Evolutionary conservation across 2,329 filamentous ascomycete genomes (phyloP), one percentile per base, ranked within the genome.

Genomic region (Hysterium pulicare): DNA sequence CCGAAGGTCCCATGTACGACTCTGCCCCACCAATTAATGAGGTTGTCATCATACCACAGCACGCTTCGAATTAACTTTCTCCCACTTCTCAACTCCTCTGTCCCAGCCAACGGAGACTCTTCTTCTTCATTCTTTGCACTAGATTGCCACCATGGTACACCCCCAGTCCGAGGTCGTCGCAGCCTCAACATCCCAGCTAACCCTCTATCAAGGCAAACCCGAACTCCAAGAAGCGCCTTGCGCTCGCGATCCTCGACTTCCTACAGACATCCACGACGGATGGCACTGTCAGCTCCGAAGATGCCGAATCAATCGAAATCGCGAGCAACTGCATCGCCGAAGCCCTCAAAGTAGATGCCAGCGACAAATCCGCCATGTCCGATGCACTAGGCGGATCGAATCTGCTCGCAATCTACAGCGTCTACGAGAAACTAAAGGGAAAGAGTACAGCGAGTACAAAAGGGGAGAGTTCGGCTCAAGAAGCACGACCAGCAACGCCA

Each of bases 241-340:
- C 93, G 69, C 87, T 98, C 66, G 89, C 93, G 58, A 91, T 98
- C 69, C 89, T 95, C 75, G 89, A 97, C 73, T 98, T 95, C 76
- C 85, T 98, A 48, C 80, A 80, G 58, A 83, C 81, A 46, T 95
- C 90, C 34, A 75, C 89, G 56, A 85, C 82, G 49, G 93, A 98
- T 67, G 93, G 93, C 60, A 95, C 90, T 33, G 80, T 98, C 45
- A 79, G 84, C 41, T 74, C 85, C 58, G 93, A 97, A 58, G 91
- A 98, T 69, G 82, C 84, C 55, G 93, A 98, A 64, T 91, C 86
- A 50, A 87, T 98, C 67, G 93, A 98, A 65, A 85, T 98, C 40
- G 93, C 93, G 53, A 79, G 87, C 65, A 90, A 90, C 72, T 96
- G 91, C 73, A 97, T 98, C 69, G 81, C 85, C 55, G 91, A 97